A percentile compares a stretch with the other conserved stretches of the same genome.
These are phyloP conservation scores for Alternaria arborescens DNA, from an alignment of 2,329 filamentous ascomycete genomes.

Conservation along the genomic window DNA sequence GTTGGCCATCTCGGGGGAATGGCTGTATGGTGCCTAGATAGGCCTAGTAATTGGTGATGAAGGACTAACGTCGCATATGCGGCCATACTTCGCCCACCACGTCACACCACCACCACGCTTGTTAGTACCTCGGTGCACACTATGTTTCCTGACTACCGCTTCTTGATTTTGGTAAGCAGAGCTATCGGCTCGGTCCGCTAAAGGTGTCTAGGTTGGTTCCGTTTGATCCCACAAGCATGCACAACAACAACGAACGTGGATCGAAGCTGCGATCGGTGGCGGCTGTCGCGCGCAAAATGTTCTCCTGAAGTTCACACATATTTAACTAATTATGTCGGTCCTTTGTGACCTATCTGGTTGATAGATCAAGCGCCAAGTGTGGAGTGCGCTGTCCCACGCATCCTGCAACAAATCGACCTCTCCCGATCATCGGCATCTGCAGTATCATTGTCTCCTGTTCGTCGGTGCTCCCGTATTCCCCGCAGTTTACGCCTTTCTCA, in stretches of 20 bases:
- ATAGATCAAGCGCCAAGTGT: slow-evolving; percentile 32
- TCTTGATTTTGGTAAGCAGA: slow-evolving; percentile 2
- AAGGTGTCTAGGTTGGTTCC: slow-evolving; percentile 17
- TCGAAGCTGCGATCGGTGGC: not conserved
- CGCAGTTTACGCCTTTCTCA: slow-evolving; percentile 25
- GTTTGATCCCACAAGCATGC: not conserved
- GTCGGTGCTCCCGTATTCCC: slow-evolving; percentile 28
- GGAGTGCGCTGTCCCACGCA: slow-evolving; percentile 42
- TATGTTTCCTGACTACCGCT: slow-evolving; percentile 29
- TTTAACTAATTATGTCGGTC: not conserved
- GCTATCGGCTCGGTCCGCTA: slow-evolving; percentile 32
- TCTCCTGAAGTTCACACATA: not conserved
- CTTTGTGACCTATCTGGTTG: slow-evolving; percentile 17
- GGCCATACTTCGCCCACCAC: slow-evolving; percentile 40
- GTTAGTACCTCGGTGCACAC: slow-evolving; percentile 22
- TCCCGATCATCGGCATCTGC: slow-evolving; percentile 26
- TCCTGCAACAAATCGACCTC: slow-evolving; percentile 23
- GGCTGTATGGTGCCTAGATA: slow-evolving; percentile 13
- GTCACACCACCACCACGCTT: slow-evolving; percentile 41
- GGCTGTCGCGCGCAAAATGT: not conserved
- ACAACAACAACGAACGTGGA: not conserved
- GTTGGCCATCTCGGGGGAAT: not conserved
- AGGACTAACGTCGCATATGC: slow-evolving; percentile 28
- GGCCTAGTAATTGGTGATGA: slow-evolving; percentile 31
- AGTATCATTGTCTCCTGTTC: slow-evolving; percentile 21